A percentile compares a stretch with the other conserved stretches of the same genome.
Conservation (phyloP, 148 eudicot genomes). For the Chenopodium suecicum region DNA sequence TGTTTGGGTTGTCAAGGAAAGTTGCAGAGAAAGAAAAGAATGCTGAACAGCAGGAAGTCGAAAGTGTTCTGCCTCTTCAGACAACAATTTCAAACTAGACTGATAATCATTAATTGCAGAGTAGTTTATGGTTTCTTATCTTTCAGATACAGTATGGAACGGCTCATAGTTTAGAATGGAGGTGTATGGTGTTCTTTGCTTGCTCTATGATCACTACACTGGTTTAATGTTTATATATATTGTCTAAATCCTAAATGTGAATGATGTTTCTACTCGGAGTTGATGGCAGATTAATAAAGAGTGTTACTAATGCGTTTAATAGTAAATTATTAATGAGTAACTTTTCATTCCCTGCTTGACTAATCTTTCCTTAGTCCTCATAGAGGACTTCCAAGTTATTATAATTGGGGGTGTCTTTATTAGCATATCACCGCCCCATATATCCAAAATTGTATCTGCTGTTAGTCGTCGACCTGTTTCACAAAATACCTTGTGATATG, state of each 20-base stretch:
- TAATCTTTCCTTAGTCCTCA: not conserved
- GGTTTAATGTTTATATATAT: not conserved
- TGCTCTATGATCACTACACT: not conserved
- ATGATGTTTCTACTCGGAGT: not conserved
- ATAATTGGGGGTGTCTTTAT: not conserved
- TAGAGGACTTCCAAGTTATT: not conserved
- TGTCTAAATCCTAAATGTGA: not conserved
- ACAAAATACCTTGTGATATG: too few species aligned
- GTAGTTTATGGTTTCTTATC: not conserved
- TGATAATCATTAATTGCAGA: not conserved
- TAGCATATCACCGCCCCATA: too few species aligned
- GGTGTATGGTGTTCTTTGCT: not conserved
- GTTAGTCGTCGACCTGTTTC: not conserved
- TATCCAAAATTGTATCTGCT: too few species aligned
- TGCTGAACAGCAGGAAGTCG: conserved; percentile 42
- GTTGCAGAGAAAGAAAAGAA: conserved; percentile 34
- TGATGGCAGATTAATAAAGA: not conserved
- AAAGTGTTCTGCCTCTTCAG: conserved; percentile 55
- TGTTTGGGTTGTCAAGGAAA: conserved; percentile 35
- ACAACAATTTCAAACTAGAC: conserved; percentile 40
- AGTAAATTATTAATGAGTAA: not conserved
- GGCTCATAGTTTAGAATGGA: not conserved
- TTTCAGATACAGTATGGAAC: not conserved
- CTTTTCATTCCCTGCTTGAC: not conserved
- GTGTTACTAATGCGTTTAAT: not conserved